Base-by-base conservation (phyloP, 2,329 filamentous ascomycete genomes). In the Trichoderma simmonsii region DNA sequence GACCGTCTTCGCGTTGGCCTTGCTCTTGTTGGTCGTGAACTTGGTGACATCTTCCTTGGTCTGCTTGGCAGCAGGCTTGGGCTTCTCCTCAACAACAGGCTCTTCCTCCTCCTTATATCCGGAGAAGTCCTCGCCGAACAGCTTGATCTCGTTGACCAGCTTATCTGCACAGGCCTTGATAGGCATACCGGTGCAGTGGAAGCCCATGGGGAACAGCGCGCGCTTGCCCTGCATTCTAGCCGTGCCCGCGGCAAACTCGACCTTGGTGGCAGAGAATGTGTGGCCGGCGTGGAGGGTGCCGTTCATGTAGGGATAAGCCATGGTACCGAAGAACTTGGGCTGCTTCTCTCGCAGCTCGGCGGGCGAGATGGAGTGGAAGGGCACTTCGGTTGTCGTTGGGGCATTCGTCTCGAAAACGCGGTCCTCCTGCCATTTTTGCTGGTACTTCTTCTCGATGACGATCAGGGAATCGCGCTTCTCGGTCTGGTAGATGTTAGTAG, bases 81-180 rank as follows among this genome's bases (percentile, higher is more conserved):
- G 80, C 30, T 86, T 84, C 62, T 84, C 80, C 43, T 84, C 83
- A 60, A 86, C 86, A 48, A 86, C 87, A 34, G 85, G 82, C 70
- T 84, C 85, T 3, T 92, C 89, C 70, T 90, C 89, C 70, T 90
- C 88, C 69, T 88, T 86, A 82, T 94, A 97, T 61, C 88, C 86
- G 78, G 95, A 91, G 74, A 98, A 98, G 78, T 94, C 90, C 79
- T 92, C 84, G 26, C 96, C 96, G 78, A 98, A 99, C 84, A 92
- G 86, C 82, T 93, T 90, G 71, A 98, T 91, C 83, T 99, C 96
- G 74, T 93, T 90, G 72, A 92, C 90, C 60, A 99, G 89, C 86
- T 98, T 98, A 86, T 99, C 95, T 70, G 96, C 94, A 78, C 93
- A 97, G 6, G 96, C 95, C 84, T 98, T 98, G 86, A 99, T 99